A percentile compares a stretch with the other conserved stretches of the same genome.
Conservation (phyloP, 2,329 filamentous ascomycete genomes). For the Cercospora canescens region DNA sequence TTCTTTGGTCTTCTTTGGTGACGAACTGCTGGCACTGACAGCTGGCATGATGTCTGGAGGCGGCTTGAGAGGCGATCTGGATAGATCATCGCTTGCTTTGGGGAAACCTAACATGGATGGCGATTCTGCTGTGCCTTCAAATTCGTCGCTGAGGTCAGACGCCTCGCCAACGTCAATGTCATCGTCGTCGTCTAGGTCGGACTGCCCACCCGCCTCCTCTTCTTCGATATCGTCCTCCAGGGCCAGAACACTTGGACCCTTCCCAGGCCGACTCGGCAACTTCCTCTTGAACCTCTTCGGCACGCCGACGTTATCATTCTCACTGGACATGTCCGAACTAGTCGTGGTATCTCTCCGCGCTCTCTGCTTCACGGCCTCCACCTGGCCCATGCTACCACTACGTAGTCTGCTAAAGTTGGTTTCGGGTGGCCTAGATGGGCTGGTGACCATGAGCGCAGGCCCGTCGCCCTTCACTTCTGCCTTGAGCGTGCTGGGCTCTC, state of each 20-base stretch:
- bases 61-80: slow-evolving; percentile 49
- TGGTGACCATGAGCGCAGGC: slow-evolving; percentile 44
- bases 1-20: slow-evolving; percentile 64
- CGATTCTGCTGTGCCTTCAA: slow-evolving; percentile 65
- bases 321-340: slow-evolving; percentile 79
- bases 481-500: slow-evolving; percentile 18
- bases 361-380: slow-evolving; percentile 65
- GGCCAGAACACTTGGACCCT: slow-evolving; percentile 43
- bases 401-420: slow-evolving; percentile 50
- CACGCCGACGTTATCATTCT: slow-evolving; percentile 64
- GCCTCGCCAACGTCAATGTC: slow-evolving; percentile 38
- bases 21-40: slow-evolving; percentile 45
- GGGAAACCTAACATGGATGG: slow-evolving; percentile 66
- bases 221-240: slow-evolving; percentile 33
- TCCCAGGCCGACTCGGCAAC: slow-evolving; percentile 54
- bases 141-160: slow-evolving; percentile 52
- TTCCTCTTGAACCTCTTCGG: slow-evolving; percentile 62
- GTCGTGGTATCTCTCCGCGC: slow-evolving; percentile 74
- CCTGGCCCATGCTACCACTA: slow-evolving; percentile 69
- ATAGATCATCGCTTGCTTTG: slow-evolving; percentile 53
- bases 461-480: slow-evolving; percentile 22
- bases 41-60: slow-evolving; percentile 45
- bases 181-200: slow-evolving; percentile 41
- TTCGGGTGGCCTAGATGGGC: slow-evolving; percentile 41
- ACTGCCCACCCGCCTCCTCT: slow-evolving; percentile 45